Evolutionary conservation across 768 basidiomycete species (phyloP), one percentile per base, ranked within the genome.

Genomic region (Lactarius tabidus): DNA sequence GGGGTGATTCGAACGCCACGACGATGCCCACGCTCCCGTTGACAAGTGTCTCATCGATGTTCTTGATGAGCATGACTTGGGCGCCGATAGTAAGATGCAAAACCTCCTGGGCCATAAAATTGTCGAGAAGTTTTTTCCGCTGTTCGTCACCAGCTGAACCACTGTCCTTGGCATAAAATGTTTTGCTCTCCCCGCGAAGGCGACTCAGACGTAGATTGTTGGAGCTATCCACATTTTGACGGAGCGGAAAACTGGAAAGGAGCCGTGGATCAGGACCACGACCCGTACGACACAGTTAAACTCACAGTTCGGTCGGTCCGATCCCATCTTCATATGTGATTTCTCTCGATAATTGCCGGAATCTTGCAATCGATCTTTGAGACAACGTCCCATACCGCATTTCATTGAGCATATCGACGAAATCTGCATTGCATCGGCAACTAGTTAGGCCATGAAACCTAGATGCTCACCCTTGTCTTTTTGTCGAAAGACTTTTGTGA

Each of bases 61-160:
- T 98, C 79, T 98, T 98, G 76, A 94, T 92, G 36, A 97, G 81
- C 95, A 97, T 98, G 45, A 93, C 91, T 75, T 98, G 96, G 8
- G 92, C 89, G 62, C 88, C 87, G 31, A 88, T 71, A 55, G 92
- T 90, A 35, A 99, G 81, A 0, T 73, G 71, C n/a, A 99, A 82
- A 7, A 63, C 70, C 62, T 80, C 61, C 1, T 91, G 89, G 0
- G 95, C 95, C 90, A 99, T 95, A 72, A 96, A 91, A 74, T 97
- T 98, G 6, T 82, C 77, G 6, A 98, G 85, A 75, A 93, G 80
- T 73, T 90, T 97, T 63, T 88, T 83, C 56, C 86, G 82, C 71
- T 89, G 88, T 0, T 77, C 77, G 1, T 61, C 68, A 51, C 88
- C 86, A 29, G 69, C 65, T 31, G 73, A 71, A 1, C 94, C 93